These are phyloP conservation scores for Mortierella sp. DNA, from an alignment of 371 early-diverging fungal genomes.

Conservation along the genomic window DNA sequence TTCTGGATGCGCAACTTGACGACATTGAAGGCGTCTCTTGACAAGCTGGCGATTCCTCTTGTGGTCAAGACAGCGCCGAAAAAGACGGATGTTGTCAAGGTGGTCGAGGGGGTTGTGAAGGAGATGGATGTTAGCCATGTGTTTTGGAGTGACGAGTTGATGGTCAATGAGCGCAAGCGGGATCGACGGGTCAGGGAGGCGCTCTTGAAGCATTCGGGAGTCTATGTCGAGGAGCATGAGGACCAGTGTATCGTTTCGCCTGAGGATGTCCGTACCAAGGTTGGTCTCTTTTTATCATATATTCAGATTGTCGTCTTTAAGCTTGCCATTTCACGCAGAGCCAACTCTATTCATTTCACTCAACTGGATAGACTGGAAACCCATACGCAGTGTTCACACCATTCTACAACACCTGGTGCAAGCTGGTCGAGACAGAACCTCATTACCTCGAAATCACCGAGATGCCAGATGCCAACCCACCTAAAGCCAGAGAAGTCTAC, in stretches of 20 bases:
- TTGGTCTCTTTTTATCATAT: constrained; percentile 12
- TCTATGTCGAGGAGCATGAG: constrained; percentile 52
- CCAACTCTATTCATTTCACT: background rate
- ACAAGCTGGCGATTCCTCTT: constrained; percentile 64
- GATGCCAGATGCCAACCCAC: constrained; percentile 30
- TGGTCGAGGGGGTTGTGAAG: constrained; percentile 23
- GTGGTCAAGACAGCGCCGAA: constrained; percentile 48
- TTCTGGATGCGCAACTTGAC: constrained; percentile 65
- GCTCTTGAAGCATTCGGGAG: constrained; percentile 1
- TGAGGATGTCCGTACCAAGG: constrained; percentile 59
- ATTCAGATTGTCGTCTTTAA: background rate
- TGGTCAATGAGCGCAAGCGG: constrained; percentile 54
- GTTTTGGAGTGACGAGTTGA: constrained; percentile 40
- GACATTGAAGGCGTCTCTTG: constrained; percentile 54
- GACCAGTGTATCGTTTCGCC: constrained; percentile 72
- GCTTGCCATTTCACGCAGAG: no score
- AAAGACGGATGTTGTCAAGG: constrained; percentile 42
- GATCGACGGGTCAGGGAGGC: constrained; percentile 31
- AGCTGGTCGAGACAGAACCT: constrained; percentile 38
- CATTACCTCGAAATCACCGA: constrained; percentile 38
- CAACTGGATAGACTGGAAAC: constrained; percentile 45
- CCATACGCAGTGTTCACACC: constrained; percentile 61
- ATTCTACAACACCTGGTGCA: constrained; percentile 61
- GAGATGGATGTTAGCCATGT: constrained; percentile 46
- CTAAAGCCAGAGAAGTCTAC: constrained; percentile 23